Percentiles rank a stretch among this genome's conserved stretches.
phyloP scores from a whole-genome alignment of 176 grass and related monocot genomes.

The Musa acuminata region DNA sequence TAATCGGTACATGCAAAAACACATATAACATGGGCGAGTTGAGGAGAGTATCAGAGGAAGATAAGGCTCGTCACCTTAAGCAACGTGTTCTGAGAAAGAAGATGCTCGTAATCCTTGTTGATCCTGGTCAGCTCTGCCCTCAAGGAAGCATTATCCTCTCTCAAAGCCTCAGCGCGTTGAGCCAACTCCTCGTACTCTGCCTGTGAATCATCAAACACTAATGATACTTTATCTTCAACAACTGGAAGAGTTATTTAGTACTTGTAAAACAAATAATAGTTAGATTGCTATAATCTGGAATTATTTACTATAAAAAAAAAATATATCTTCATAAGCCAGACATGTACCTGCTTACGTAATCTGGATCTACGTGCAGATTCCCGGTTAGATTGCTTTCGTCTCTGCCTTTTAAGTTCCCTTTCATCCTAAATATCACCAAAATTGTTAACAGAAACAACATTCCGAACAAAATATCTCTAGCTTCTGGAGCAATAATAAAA shows the following conservation, averaged over 20 bases:
- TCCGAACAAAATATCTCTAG: not conserved
- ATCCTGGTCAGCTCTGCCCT: slow-evolving; percentile 64
- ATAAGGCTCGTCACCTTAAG: slow-evolving; percentile 45
- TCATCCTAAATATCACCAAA: slow-evolving; percentile 60
- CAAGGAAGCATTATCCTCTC: slow-evolving; percentile 68
- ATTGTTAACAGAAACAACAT: slow-evolving; percentile 3
- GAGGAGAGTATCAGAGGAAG: not conserved
- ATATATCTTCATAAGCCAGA: not conserved
- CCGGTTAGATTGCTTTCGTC: slow-evolving; percentile 89
- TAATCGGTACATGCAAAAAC: not conserved
- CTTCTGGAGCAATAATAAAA: not conserved
- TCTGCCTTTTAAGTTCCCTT: slow-evolving; percentile 85
- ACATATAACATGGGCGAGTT: no score
- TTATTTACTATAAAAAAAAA: no score
- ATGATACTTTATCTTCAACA: not conserved
- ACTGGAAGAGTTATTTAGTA: not conserved
- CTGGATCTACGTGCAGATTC: slow-evolving; percentile 91
- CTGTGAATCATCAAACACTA: slow-evolving; percentile 28
- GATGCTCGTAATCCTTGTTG: slow-evolving; percentile 65
- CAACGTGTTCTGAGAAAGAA: slow-evolving; percentile 64
- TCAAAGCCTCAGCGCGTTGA: slow-evolving; percentile 58
- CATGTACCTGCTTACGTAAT: slow-evolving; percentile 71
- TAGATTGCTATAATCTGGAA: no score
- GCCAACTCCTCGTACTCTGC: slow-evolving; percentile 85
- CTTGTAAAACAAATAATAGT: not conserved